phyloP scores from a whole-genome alignment of 2,329 filamentous ascomycete species.

The Bretziella fagacearum region DNA sequence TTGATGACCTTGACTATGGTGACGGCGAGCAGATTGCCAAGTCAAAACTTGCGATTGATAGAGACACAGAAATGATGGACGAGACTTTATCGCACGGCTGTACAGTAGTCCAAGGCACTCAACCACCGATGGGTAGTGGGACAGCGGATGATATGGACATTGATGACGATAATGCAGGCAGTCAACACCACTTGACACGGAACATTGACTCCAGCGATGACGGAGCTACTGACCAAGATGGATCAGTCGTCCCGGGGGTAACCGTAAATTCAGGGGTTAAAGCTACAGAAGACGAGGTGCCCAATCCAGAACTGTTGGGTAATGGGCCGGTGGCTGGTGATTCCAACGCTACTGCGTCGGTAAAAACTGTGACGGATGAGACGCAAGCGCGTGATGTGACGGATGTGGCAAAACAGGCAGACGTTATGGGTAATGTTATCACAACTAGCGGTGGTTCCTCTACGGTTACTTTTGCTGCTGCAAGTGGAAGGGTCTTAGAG shows the following conservation, averaged over 20 bases:
- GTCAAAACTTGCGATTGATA: too few relatives aligned
- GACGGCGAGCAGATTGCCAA: too few relatives aligned
- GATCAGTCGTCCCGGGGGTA: too few relatives aligned
- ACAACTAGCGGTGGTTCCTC: neutral
- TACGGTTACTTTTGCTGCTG: neutral
- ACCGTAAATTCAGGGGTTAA: too few relatives aligned
- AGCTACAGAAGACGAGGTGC: too few relatives aligned
- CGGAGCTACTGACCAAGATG: neutral
- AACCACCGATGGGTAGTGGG: too few relatives aligned
- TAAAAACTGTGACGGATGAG: neutral
- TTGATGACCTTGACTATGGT: slow-evolving; percentile 1
- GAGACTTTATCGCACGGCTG: neutral
- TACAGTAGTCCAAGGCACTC: neutral
- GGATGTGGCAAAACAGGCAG: neutral
- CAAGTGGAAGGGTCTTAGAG: neutral
- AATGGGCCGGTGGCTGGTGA: neutral
- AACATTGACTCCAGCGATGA: neutral
- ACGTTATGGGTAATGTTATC: neutral
- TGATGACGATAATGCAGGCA: neutral
- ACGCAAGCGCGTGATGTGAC: too few relatives aligned
- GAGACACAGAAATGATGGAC: neutral
- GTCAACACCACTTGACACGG: neutral
- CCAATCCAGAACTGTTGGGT: too few relatives aligned
- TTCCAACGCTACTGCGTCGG: neutral
- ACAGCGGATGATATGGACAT: neutral